Evolutionary conservation across 2,329 filamentous ascomycete species (phyloP).

Genomic region (Scedosporium boydii): DNA sequence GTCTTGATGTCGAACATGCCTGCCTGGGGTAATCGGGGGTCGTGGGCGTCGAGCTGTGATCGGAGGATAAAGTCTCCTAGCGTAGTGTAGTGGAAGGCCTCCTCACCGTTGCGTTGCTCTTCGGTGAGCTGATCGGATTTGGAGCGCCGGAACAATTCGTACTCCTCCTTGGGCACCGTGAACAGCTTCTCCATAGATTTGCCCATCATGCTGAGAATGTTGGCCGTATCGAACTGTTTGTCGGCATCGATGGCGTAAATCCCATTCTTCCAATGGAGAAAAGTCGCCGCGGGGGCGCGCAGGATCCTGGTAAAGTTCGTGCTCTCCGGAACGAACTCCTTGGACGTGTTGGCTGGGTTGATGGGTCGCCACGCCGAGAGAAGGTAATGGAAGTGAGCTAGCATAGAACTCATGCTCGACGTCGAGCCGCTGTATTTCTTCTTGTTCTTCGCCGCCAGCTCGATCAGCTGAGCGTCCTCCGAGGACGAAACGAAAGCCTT

Average conservation of each 20-base stretch:
- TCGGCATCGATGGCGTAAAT: constrained; percentile 93
- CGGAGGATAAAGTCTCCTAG: constrained; percentile 86
- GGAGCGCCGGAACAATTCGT: constrained; percentile 69
- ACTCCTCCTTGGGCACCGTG: constrained; percentile 72
- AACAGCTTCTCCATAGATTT: constrained; percentile 96
- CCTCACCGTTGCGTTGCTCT: constrained; percentile 60
- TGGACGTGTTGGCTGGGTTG: constrained; percentile 57
- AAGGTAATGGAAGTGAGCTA: constrained; percentile 88
- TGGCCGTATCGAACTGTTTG: constrained; percentile 79
- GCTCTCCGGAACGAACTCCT: constrained; percentile 52
- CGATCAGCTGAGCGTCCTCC: constrained; percentile 62
- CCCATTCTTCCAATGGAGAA: constrained; percentile 73
- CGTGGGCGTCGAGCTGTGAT: constrained; percentile 87
- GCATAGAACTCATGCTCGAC: constrained; percentile 84
- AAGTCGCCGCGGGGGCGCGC: constrained; percentile 67
- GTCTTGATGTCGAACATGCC: constrained; percentile 98
- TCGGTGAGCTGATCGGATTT: constrained; percentile 61
- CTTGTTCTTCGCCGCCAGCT: constrained; percentile 53
- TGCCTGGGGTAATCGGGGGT: constrained; percentile 74
- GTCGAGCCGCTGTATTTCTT: constrained; percentile 91
- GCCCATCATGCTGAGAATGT: constrained; percentile 81
- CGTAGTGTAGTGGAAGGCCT: constrained; percentile 81
- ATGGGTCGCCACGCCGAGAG: constrained; percentile 75
- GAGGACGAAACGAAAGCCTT: constrained; percentile 89
- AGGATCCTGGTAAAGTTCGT: constrained; percentile 62